Base-by-base conservation (phyloP, 2,329 filamentous ascomycete genomes). In the Arthrobotrys sphaeroides region DNA sequence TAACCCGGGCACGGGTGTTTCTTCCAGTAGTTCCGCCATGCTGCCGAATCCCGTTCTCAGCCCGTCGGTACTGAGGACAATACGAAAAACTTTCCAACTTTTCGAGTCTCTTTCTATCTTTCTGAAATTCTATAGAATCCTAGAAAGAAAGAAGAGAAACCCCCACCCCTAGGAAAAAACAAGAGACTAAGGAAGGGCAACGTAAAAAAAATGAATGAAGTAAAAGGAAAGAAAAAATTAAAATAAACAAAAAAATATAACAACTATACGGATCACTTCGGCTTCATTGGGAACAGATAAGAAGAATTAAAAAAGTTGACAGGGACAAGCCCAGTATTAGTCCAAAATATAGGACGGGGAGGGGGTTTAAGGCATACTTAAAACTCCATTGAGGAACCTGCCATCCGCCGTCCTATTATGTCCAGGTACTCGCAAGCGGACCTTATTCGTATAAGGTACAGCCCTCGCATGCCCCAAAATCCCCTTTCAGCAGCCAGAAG, bases 401-500 rank as follows among this genome's bases (percentile, higher is more conserved):
- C 65, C 53, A 61, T 69, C 33, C 47, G 28, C 24, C 38, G 51
- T 38, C 31, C 33, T 62, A 45, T 62, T 49, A 62, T 36, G 61
- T 18, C 33, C 45, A 55, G 55, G 26, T 55, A 31, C 55, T 70
- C 55, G 45, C 53, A 70, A 70, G 55, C 66, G 66, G 66, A 62
- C 42, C 57, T 51, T 70, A 62, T 70, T 59, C 53, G 60, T 26
- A 60, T 51, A 60, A 59, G 31, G 65, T 69, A 69, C 65, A 69
- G 43, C 53, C 65, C 53, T 55, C 51, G 51, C 22, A 38, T 45
- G 31, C 28, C 20, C 28, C 45, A 42, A 45, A 28, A 43, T 70
- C 66, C 66, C 66, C 24, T 70, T 70, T 70, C 53, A 70, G 66
- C 43, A 70, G 43, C 57, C 45, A 53, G 31, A 70, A 70, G 66